These are phyloP conservation scores for Lyophyllum shimeji DNA, from an alignment of 768 basidiomycete species.

Conservation along the genomic window DNA sequence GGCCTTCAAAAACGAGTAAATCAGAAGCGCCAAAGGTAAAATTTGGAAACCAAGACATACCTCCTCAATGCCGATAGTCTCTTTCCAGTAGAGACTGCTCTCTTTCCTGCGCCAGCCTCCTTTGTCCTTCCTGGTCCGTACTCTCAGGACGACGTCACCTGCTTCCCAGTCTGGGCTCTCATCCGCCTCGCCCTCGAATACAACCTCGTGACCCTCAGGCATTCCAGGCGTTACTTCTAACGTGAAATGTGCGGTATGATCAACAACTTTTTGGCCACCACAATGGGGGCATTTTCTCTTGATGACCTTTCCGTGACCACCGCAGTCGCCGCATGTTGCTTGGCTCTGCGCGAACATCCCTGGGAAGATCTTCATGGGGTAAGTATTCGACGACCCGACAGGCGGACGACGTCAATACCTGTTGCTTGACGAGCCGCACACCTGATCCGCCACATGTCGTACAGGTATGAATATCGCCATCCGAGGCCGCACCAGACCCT, in stretches of 20 bases:
- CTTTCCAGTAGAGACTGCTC: constrained; percentile 86
- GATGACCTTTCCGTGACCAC: constrained; percentile 81
- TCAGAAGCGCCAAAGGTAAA: not conserved
- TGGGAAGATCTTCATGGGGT: constrained; percentile 69
- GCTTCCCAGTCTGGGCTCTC: constrained; percentile 96
- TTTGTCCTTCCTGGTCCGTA: constrained; percentile 73
- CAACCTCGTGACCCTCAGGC: constrained; percentile 90
- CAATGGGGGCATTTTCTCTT: constrained; percentile 81
- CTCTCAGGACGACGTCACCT: constrained; percentile 87
- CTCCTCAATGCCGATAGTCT: constrained; percentile 90
- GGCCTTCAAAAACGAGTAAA: constrained; percentile 51
- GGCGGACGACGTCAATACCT: constrained; percentile 33
- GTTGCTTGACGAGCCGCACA: constrained; percentile 83
- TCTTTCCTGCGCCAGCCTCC: constrained; percentile 92
- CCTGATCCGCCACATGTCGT: constrained; percentile 82
- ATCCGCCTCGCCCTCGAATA: constrained; percentile 96
- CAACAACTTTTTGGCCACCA: constrained; percentile 75
- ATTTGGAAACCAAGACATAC: constrained; percentile 38
- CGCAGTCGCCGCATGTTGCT: constrained; percentile 79
- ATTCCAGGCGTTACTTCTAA: constrained; percentile 86
- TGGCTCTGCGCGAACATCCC: constrained; percentile 95
- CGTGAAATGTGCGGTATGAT: constrained; percentile 79
- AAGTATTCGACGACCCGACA: not conserved
- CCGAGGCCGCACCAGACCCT: constrained; percentile 91
- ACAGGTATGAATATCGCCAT: constrained; percentile 87